Evolutionary conservation across 257 asterid genomes (phyloP).

Genomic region (Ajuga chamaepitys): DNA sequence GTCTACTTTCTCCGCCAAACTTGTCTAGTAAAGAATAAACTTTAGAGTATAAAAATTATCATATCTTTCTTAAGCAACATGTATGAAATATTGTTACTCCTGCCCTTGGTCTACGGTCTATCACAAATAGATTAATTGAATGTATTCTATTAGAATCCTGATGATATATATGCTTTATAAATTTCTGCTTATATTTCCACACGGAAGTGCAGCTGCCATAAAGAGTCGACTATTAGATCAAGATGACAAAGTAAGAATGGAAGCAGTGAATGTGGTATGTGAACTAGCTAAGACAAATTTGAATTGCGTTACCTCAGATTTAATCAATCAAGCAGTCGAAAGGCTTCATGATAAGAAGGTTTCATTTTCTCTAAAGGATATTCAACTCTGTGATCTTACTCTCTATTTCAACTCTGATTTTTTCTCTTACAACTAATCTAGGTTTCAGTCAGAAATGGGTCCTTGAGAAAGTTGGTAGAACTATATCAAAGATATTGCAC

Average conservation of each 20-base stretch:
- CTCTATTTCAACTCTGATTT: constrained; percentile 13
- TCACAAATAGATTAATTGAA: constrained; percentile 49
- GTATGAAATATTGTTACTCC: too few species aligned
- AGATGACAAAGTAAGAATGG: constrained; percentile 76
- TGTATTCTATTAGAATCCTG: constrained; percentile 48
- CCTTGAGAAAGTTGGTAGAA: constrained; percentile 69
- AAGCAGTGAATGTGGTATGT: constrained; percentile 66
- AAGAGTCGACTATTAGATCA: constrained; percentile 68
- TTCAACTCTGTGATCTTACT: constrained; percentile 6
- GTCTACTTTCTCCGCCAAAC: too few species aligned
- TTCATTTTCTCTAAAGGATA: constrained; percentile 10
- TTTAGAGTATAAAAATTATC: too few species aligned
- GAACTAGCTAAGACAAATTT: constrained; percentile 53
- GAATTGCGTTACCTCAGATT: constrained; percentile 37
- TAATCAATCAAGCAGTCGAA: constrained; percentile 53
- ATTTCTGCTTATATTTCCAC: constrained; percentile 5
- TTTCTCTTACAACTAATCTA: constrained; percentile 19
- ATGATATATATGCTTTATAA: constrained; percentile 7
- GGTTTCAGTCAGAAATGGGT: constrained; percentile 66
- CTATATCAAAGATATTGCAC: constrained; percentile 72
- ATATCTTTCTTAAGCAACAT: too few species aligned
- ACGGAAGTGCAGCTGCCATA: constrained; percentile 44
- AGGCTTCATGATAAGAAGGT: constrained; percentile 95
- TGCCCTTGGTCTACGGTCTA: too few species aligned
- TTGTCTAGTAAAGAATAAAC: too few species aligned